phyloP scores from a whole-genome alignment of 495 filamentous ascomycete species.

The Talaromyces adpressus region DNA sequence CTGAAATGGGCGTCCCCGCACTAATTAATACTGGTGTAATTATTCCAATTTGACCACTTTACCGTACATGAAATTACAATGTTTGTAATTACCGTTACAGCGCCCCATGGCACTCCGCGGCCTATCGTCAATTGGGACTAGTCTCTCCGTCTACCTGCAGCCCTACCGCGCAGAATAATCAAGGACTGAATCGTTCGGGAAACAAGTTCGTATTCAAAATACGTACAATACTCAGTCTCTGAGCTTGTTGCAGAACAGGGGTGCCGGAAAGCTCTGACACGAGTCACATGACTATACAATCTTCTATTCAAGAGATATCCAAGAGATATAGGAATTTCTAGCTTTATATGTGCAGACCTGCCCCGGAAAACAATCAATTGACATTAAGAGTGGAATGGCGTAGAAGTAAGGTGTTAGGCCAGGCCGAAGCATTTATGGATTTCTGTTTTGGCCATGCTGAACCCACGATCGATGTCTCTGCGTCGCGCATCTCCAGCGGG shows the following conservation, averaged over 20 bases:
- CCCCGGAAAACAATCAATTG: neutral
- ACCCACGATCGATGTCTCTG: constrained; percentile 15
- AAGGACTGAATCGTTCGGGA: no score
- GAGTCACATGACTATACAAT: neutral
- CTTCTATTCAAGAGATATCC: neutral
- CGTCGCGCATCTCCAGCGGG: constrained; percentile 7
- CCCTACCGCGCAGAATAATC: neutral
- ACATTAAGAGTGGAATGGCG: neutral
- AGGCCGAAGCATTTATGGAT: constrained; percentile 12
- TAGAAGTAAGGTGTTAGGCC: neutral
- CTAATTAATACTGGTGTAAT: neutral
- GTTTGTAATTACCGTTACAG: no score
- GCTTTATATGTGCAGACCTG: neutral
- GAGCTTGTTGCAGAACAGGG: neutral
- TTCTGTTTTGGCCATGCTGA: constrained; percentile 16
- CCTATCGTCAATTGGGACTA: no score
- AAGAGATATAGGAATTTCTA: neutral
- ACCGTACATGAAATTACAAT: neutral
- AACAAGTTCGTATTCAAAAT: neutral
- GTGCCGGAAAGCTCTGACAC: neutral
- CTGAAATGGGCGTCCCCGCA: neutral
- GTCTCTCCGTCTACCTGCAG: neutral
- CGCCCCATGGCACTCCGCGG: no score
- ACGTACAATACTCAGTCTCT: neutral
- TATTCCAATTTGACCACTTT: neutral